Evolutionary conservation across 2,329 filamentous ascomycete genomes (phyloP).

Genomic region (Aspergillus sp.): DNA sequence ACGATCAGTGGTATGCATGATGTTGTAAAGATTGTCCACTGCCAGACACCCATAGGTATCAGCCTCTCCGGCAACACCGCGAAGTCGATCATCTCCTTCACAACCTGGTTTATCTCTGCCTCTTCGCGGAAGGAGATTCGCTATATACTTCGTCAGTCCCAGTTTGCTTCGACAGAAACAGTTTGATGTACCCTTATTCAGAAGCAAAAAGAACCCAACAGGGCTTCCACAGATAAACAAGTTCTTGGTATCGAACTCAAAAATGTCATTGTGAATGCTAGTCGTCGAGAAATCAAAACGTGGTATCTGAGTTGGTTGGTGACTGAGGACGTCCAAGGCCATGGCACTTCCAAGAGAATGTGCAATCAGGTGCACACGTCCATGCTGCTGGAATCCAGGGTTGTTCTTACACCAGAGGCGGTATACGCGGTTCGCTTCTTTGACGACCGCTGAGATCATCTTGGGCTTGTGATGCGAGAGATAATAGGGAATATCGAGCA

Average conservation of each 20-base stretch:
- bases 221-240: conserved; percentile 87
- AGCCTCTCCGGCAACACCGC: conserved; percentile 65
- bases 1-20: conserved; percentile 66
- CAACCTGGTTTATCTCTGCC: conserved; percentile 70
- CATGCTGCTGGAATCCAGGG: conserved; percentile 69
- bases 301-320: conserved; percentile 70
- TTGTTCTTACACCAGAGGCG: conserved; percentile 92
- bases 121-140: conserved; percentile 65
- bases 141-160: conserved; percentile 23
- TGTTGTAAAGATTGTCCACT: conserved; percentile 94
- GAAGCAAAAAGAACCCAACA: conserved; percentile 82
- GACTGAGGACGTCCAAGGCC: conserved; percentile 83
- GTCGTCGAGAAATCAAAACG: conserved; percentile 33
- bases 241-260: conserved; percentile 88
- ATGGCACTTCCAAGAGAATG: conserved; percentile 94
- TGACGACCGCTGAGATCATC: conserved; percentile 83
- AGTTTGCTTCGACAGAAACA: neutral
- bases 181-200: conserved; percentile 54
- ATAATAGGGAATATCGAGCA: conserved; percentile 98
- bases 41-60: conserved; percentile 84
- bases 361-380: conserved; percentile 83
- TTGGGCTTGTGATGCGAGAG: conserved; percentile 92
- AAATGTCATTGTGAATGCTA: conserved; percentile 49
- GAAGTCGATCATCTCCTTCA: conserved; percentile 54
- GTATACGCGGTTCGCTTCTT: conserved; percentile 93